These are phyloP conservation scores for Termitomyces heimii DNA, from an alignment of 768 basidiomycete genomes.

Conservation along the genomic window DNA sequence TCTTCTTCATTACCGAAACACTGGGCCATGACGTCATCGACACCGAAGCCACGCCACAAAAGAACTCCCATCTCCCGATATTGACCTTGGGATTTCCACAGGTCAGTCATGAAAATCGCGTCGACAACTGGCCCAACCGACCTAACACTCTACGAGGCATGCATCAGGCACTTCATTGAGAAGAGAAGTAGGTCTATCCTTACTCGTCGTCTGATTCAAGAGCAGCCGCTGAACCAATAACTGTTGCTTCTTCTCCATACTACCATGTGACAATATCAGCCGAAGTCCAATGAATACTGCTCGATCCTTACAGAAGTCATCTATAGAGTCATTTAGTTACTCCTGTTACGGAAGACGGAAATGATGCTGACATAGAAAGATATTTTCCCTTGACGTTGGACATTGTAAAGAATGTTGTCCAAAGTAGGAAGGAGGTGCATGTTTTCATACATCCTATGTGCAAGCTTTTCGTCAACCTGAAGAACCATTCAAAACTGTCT, in stretches of 20 bases:
- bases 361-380: conserved; percentile 70
- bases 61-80: conserved; percentile 92
- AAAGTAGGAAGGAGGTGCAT: conserved; percentile 79
- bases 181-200: conserved; percentile 18
- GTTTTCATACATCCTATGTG: conserved; percentile 68
- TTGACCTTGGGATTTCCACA: conserved; percentile 48
- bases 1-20: conserved; percentile 88
- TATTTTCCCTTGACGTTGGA: conserved; percentile 91
- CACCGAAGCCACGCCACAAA: conserved; percentile 77
- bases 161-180: not conserved
- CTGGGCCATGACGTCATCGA: conserved; percentile 84
- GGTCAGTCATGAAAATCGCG: not conserved
- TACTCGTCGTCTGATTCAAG: conserved; percentile 82
- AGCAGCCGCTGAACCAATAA: conserved; percentile 86
- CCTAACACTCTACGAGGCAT: conserved; percentile 60
- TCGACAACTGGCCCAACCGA: conserved; percentile 17
- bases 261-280: conserved; percentile 21
- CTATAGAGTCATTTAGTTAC: conserved; percentile 27
- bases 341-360: not conserved
- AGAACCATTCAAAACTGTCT: not conserved
- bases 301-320: conserved; percentile 59
- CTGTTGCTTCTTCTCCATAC: conserved; percentile 89
- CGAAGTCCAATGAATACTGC: not conserved
- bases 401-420: conserved; percentile 86
- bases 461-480: conserved; percentile 65